These are phyloP conservation scores for Fusarium sp. DNA, from an alignment of 2,329 filamentous ascomycete species.

Conservation along the genomic window DNA sequence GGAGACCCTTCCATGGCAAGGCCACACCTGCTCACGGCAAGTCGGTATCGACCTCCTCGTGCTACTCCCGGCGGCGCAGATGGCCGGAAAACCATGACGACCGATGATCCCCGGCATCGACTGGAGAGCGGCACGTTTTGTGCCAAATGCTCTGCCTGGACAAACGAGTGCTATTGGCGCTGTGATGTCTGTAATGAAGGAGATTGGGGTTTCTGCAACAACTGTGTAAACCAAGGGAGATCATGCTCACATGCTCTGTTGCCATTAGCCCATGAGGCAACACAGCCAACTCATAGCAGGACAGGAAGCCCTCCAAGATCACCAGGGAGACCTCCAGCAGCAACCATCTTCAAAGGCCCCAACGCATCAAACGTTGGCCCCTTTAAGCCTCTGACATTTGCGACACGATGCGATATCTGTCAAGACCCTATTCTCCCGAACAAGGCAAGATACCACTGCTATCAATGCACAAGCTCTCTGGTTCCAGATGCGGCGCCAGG, in stretches of 20 bases:
- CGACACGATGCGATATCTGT: constrained; percentile 81
- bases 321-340: constrained; percentile 56
- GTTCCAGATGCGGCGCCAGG: constrained; percentile 62
- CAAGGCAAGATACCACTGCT: constrained; percentile 80
- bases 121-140: constrained; percentile 87
- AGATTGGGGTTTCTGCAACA: constrained; percentile 93
- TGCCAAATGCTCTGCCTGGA: constrained; percentile 72
- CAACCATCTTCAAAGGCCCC: constrained; percentile 58
- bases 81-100: constrained; percentile 65
- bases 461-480: constrained; percentile 67
- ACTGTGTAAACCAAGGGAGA: constrained; percentile 81
- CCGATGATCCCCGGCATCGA: constrained; percentile 70
- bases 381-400: constrained; percentile 75
- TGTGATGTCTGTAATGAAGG: constrained; percentile 88
- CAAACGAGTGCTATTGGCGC: constrained; percentile 89
- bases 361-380: constrained; percentile 57
- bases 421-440: constrained; percentile 73
- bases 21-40: constrained; percentile 66
- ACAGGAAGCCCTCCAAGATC: constrained; percentile 52
- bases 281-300: constrained; percentile 47
- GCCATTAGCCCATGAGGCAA: constrained; percentile 70
- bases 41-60: constrained; percentile 63
- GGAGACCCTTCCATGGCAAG: constrained; percentile 52
- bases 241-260: constrained; percentile 84
- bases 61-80: constrained; percentile 60